Conservation (phyloP, 1,139 yeast species). For the Zhuliangozyma blackwelliae region DNA sequence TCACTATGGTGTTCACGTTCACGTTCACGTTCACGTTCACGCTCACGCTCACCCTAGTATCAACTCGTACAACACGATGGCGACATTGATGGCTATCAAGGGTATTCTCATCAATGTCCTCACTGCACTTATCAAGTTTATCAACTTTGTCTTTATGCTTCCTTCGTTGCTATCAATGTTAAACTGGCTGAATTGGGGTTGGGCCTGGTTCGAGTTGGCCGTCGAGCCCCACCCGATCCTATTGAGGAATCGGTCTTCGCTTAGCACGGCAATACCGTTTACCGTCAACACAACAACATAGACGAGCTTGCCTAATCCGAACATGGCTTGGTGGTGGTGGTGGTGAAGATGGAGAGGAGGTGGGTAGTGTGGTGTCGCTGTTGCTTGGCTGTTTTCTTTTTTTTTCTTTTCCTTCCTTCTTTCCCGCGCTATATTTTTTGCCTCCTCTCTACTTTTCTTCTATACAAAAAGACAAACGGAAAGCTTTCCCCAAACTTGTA, state of each 20-base stretch:
- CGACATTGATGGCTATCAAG: constrained; percentile 36
- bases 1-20: background rate
- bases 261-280: constrained; percentile 44
- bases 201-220: constrained; percentile 8
- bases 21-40: background rate
- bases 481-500: background rate
- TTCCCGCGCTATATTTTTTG: no score
- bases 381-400: background rate
- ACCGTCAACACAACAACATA: constrained; percentile 38
- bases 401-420: background rate
- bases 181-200: constrained; percentile 27
- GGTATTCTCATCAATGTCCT: constrained; percentile 46
- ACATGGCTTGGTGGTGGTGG: constrained; percentile 27
- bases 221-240: constrained; percentile 43
- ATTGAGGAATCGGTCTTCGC: constrained; percentile 46
- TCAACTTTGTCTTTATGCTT: constrained; percentile 33
- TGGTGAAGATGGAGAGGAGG: background rate
- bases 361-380: no score
- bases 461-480: background rate
- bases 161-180: constrained; percentile 22
- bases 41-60: constrained; percentile 40
- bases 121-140: constrained; percentile 43
- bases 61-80: constrained; percentile 40
- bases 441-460: background rate
- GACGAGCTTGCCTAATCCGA: constrained; percentile 43